phyloP scores from a whole-genome alignment of 2,329 filamentous ascomycete genomes.

The Curvularia verruculosa region DNA sequence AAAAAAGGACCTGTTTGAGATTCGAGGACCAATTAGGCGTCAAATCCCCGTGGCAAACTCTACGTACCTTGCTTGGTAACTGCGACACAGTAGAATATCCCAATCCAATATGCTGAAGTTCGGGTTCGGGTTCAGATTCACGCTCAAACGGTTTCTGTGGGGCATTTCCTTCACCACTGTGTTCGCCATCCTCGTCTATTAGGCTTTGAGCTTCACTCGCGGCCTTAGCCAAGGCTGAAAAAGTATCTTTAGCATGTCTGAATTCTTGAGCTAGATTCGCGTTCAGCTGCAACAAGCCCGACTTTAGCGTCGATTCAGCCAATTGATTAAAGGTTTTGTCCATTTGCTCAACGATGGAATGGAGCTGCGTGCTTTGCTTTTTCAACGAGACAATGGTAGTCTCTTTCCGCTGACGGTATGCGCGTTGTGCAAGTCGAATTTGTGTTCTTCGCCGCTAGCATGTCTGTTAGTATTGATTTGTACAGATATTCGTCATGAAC shows the following conservation, averaged over 20 bases:
- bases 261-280: conserved; percentile 65
- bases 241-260: conserved; percentile 62
- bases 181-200: conserved; percentile 34
- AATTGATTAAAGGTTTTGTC: conserved; percentile 71
- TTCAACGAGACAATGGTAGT: conserved; percentile 76
- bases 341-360: conserved; percentile 74
- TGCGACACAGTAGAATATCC: conserved; percentile 25
- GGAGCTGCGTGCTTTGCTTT: conserved; percentile 71
- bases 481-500: too few species aligned
- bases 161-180: conserved; percentile 11
- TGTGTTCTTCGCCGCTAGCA: conserved; percentile 78
- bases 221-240: conserved; percentile 61
- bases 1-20: not conserved
- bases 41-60: too few species aligned
- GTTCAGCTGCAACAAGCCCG: conserved; percentile 63
- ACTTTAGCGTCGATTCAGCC: conserved; percentile 65
- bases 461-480: conserved; percentile 16
- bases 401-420: conserved; percentile 85
- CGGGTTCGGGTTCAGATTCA: conserved; percentile 17
- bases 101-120: conserved; percentile 34
- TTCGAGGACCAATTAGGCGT: not conserved
- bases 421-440: conserved; percentile 83
- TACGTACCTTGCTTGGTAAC: conserved; percentile 1
- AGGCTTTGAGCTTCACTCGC: conserved; percentile 46
- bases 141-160: conserved; percentile 6